Conservation (phyloP, 2,329 filamentous ascomycete species). For the Talaromyces sp. region DNA sequence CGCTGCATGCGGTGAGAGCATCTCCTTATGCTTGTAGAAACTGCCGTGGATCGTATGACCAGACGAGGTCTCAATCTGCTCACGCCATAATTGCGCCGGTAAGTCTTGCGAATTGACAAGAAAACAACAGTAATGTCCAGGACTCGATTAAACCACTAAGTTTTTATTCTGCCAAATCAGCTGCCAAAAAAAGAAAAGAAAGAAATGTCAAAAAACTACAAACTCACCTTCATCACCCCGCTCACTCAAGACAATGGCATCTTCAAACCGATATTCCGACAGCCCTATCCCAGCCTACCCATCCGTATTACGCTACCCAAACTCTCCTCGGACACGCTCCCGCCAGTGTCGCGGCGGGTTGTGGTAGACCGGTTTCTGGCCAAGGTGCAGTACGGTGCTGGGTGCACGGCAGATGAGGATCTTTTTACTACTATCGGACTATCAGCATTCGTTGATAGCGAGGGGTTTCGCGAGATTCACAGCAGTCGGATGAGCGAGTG, state of each 20-base stretch:
- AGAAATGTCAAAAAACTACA: background rate
- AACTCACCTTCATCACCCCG: conserved; percentile 7
- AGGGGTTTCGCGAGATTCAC: conserved; percentile 5
- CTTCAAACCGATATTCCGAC: conserved; percentile 1
- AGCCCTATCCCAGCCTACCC: background rate
- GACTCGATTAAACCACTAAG: background rate
- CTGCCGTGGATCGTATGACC: background rate
- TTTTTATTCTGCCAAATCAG: background rate
- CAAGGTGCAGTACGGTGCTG: conserved; percentile 2
- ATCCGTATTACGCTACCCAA: conserved; percentile 4
- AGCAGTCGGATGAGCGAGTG: conserved; percentile 2
- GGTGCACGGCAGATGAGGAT: background rate
- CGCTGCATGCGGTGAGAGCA: background rate
- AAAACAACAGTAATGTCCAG: background rate
- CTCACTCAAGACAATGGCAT: conserved; percentile 3
- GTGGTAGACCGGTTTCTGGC: background rate
- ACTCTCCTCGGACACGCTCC: background rate
- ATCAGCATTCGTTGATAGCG: background rate
- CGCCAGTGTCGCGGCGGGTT: background rate
- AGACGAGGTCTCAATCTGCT: background rate
- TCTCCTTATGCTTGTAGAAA: background rate
- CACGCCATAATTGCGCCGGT: background rate
- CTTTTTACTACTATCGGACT: conserved; percentile 1
- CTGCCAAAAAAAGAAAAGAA: background rate
- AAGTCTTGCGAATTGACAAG: background rate